These are phyloP conservation scores for Coprinopsis cinerea DNA, from an alignment of 768 basidiomycete species.

Conservation along the genomic window DNA sequence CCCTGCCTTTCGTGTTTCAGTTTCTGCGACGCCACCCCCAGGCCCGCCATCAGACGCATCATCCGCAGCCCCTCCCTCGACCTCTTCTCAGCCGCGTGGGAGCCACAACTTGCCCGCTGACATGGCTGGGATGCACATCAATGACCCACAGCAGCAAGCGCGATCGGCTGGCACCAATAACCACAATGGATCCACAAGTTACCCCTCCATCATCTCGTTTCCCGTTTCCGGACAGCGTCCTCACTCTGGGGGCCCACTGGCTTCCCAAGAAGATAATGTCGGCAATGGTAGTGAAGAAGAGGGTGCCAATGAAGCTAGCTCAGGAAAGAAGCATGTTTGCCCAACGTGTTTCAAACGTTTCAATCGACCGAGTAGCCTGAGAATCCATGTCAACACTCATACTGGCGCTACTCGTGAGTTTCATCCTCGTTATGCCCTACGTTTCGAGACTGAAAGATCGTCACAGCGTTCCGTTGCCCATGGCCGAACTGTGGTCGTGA, in stretches of 20 bases:
- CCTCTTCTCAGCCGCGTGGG: constrained; percentile 2
- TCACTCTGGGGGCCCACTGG: background rate
- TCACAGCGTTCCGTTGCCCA: constrained; percentile 65
- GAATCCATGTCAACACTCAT: constrained; percentile 63
- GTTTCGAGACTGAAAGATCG: background rate
- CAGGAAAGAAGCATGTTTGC: constrained; percentile 43
- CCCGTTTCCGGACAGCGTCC: constrained; percentile 16
- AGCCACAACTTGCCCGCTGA: background rate
- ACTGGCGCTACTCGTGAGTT: constrained; percentile 65
- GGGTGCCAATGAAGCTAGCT: background rate
- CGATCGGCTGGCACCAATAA: background rate
- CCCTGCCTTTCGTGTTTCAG: constrained; percentile 34
- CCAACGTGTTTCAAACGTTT: constrained; percentile 57
- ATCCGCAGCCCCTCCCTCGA: background rate
- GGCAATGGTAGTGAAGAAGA: constrained; percentile 11
- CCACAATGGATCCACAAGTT: too few relatives aligned
- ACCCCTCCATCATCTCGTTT: constrained; percentile 22
- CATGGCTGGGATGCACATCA: constrained; percentile 7
- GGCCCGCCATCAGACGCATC: constrained; percentile 3
- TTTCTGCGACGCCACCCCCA: constrained; percentile 15
- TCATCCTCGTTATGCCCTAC: background rate
- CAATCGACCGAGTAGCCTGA: constrained; percentile 62
- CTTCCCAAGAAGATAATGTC: constrained; percentile 12
- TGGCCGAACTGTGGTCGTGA: constrained; percentile 69
- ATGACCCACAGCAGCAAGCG: constrained; percentile 4